Percentiles rank a stretch among this genome's conserved stretches.
Conservation (phyloP, 768 basidiomycete genomes). For the Leucosporidium yakuticum region DNA sequence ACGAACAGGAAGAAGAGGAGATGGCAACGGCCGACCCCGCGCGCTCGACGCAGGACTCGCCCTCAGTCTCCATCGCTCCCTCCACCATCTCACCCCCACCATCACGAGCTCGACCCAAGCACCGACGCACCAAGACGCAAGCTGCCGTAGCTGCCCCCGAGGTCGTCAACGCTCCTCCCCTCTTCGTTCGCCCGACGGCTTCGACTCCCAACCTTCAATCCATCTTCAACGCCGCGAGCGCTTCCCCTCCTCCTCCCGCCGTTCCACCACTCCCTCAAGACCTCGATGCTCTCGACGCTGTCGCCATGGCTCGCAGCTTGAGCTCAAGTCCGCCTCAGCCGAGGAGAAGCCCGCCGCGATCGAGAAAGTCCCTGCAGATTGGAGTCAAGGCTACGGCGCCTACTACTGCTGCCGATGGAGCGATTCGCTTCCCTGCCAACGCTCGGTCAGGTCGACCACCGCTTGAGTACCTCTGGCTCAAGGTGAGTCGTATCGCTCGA, state of each 20-base stretch:
- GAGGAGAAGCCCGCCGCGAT: constrained; percentile 62
- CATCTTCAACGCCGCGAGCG: constrained; percentile 11
- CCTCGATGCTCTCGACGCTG: too few species aligned
- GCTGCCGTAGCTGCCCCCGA: background rate
- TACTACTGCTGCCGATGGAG: too few species aligned
- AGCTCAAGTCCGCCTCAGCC: constrained; percentile 6
- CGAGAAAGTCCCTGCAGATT: constrained; percentile 17
- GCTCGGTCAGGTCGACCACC: constrained; percentile 55
- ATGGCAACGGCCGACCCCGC: background rate
- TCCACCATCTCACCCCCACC: constrained; percentile 47
- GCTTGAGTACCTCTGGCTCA: constrained; percentile 74
- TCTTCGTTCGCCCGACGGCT: constrained; percentile 56
- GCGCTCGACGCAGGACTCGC: background rate
- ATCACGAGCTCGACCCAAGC: constrained; percentile 46
- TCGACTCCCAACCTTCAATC: constrained; percentile 61
- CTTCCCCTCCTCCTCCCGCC: constrained; percentile 11
- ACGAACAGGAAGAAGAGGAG: background rate
- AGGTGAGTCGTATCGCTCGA: background rate
- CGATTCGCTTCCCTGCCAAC: constrained; percentile 23
- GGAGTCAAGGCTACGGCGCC: too few species aligned
- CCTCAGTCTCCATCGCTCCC: too few species aligned
- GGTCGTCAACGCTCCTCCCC: constrained; percentile 41
- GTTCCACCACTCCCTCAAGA: background rate
- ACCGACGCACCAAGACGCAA: constrained; percentile 21
- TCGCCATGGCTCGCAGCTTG: constrained; percentile 16